Evolutionary conservation across 106 monocot species (phyloP), one percentile per base, ranked within the genome.

Genomic region (Phalaenopsis equestris): DNA sequence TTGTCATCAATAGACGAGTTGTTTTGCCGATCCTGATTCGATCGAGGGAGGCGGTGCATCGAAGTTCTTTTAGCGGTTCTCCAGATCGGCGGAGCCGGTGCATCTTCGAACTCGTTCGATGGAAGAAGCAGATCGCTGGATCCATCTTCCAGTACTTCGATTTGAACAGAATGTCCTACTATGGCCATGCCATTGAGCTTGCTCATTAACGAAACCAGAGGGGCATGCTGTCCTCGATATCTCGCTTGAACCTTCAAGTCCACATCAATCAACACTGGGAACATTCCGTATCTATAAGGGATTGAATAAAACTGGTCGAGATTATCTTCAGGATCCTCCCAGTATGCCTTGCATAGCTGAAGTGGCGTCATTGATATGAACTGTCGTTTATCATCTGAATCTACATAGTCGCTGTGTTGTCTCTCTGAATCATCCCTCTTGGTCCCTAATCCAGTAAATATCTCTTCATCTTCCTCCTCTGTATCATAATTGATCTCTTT

Each of bases 111-210:
- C 48, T 48, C 45, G 77, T 80, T 67, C 19, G 52, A 55, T 39
- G 75, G 79, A 41, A 73, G 56, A 79, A 92, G 17, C 46, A 15
- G 68, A 81, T 77, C 78, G 8, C 91, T 82, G 73, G 87, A 88
- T 73, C 88, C 93, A 82, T 91, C 89, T 72, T 87, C 85, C 11
- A 96, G 30, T 74, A 86, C 91, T 76, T 93, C 91, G 61, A 96
- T 85, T 57, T 84, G 89, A 49, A 96, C 77, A 64, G 91, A 90
- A 46, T 96, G 93, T 4, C 96, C 96, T 11, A 96, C 72, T 43
- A 96, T 96, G 79, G 93, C 93, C 84, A 91, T 96, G 37, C 96
- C 96, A 81, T 96, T 93, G 73, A 93, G 81, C 81, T 88, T 83
- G 83, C 96, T 96, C 91, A 90, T 93, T 38, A 96, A 67, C 80